Percentiles rank a stretch among this genome's conserved stretches.
Evolutionary conservation across 805 yeast species (phyloP).

Genomic region (Myxozyma nipponensis): DNA sequence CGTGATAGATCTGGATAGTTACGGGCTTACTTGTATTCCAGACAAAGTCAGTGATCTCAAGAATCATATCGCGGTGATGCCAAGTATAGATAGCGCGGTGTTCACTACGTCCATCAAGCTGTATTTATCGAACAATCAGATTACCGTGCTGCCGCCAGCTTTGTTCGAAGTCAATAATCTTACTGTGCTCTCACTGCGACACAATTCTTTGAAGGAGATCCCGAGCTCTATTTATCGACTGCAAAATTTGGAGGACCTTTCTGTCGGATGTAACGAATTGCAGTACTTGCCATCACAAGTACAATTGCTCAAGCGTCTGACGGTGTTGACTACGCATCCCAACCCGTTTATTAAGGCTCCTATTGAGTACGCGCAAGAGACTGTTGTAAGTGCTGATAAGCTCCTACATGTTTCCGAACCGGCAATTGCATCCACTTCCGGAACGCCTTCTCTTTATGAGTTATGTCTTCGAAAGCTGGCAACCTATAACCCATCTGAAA

Average conservation of each 20-base stretch:
- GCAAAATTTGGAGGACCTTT: conserved; percentile 35
- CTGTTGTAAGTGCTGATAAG: neutral
- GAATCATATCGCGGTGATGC: conserved; percentile 29
- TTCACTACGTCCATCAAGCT: conserved; percentile 33
- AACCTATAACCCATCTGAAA: conserved; percentile 20
- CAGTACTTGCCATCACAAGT: conserved; percentile 39
- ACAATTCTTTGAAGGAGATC: conserved; percentile 34
- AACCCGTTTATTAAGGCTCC: conserved; percentile 36
- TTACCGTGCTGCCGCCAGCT: conserved; percentile 31
- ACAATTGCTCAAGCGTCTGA: conserved; percentile 31
- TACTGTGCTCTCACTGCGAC: conserved; percentile 38
- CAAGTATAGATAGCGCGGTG: conserved; percentile 17
- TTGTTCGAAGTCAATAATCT: conserved; percentile 37
- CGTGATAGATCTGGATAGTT: conserved; percentile 20
- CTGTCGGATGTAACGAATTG: conserved; percentile 38
- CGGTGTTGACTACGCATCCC: conserved; percentile 37
- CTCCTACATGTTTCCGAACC: neutral
- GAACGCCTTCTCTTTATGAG: conserved; percentile 21
- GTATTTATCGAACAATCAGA: conserved; percentile 34
- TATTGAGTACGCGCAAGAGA: neutral
- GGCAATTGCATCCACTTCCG: neutral
- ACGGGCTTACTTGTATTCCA: conserved; percentile 36
- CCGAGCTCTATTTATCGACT: conserved; percentile 38
- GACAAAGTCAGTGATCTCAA: conserved; percentile 37
- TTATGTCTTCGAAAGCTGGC: conserved; percentile 28